These are phyloP conservation scores for Melaleuca quinquenervia DNA, from an alignment of 345 rosid genomes.

Conservation along the genomic window DNA sequence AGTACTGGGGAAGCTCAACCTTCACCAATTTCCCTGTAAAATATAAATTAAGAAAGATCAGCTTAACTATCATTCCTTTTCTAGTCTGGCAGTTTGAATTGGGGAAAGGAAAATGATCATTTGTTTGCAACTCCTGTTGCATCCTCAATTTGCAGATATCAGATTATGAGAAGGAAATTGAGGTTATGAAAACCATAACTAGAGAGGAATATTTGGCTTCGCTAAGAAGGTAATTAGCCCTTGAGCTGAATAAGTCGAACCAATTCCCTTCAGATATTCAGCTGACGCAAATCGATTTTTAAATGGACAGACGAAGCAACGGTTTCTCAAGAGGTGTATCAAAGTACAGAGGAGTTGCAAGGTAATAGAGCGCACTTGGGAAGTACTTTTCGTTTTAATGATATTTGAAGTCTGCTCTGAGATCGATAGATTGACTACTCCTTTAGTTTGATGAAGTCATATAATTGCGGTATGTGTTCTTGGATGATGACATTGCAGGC, in stretches of 20 bases:
- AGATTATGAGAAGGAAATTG: conserved; percentile 44
- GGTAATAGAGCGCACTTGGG: not conserved
- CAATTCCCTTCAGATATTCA: not conserved
- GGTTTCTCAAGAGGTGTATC: conserved; percentile 68
- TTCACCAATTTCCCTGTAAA: conserved; percentile 51
- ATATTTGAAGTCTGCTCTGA: not conserved
- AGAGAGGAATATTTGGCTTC: conserved; percentile 60
- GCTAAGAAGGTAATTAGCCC: conserved; percentile 32
- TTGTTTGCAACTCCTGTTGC: not conserved
- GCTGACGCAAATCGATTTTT: not conserved
- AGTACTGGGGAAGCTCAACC: conserved; percentile 57
- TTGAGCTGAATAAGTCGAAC: not conserved
- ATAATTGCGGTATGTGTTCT: not conserved
- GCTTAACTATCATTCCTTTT: not conserved
- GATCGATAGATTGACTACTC: not conserved
- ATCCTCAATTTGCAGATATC: conserved; percentile 17
- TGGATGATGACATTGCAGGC: conserved; percentile 13
- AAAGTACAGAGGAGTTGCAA: conserved; percentile 63
- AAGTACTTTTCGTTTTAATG: too few relatives aligned
- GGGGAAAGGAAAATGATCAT: not conserved
- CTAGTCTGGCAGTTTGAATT: not conserved
- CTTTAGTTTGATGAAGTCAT: not conserved
- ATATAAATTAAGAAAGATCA: not conserved
- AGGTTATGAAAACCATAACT: conserved; percentile 42
- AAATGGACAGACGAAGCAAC: conserved; percentile 39